These are phyloP conservation scores for Funneliformis geosporum DNA, from an alignment of 192 early-diverging fungal genomes.

Conservation along the genomic window DNA sequence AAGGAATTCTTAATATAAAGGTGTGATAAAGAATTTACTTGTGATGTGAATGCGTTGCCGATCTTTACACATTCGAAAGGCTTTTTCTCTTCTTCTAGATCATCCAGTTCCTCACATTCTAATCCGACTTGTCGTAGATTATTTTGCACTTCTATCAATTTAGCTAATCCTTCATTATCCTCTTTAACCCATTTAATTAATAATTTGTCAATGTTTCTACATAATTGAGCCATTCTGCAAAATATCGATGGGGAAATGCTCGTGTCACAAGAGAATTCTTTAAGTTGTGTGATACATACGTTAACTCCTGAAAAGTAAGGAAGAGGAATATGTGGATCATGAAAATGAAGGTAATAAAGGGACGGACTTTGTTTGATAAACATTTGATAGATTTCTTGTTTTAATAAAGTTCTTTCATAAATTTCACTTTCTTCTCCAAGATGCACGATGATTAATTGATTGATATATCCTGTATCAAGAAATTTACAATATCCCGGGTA, in stretches of 20 bases:
- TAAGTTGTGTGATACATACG: not conserved
- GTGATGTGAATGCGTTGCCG: not conserved
- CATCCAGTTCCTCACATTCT: not conserved
- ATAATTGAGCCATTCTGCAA: not conserved
- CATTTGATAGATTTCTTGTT: not conserved
- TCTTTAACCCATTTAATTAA: not conserved
- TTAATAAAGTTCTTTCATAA: not conserved
- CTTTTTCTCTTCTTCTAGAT: not conserved
- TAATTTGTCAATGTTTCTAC: not conserved
- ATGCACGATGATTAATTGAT: not conserved
- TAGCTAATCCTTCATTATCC: not conserved
- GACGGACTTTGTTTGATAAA: not conserved
- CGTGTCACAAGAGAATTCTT: not conserved
- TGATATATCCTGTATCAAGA: not conserved
- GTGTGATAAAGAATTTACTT: not conserved
- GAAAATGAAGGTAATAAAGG: not conserved
- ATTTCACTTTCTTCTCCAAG: not conserved
- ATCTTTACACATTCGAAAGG: not conserved
- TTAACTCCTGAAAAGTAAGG: not conserved
- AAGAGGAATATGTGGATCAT: not conserved
- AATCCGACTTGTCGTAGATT: not conserved
- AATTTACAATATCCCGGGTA: not conserved
- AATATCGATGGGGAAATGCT: not conserved
- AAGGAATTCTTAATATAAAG: not conserved
- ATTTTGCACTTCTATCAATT: not conserved